These are phyloP conservation scores for Venturia carpophila DNA, from an alignment of 2,329 filamentous ascomycete species.

Conservation along the genomic window DNA sequence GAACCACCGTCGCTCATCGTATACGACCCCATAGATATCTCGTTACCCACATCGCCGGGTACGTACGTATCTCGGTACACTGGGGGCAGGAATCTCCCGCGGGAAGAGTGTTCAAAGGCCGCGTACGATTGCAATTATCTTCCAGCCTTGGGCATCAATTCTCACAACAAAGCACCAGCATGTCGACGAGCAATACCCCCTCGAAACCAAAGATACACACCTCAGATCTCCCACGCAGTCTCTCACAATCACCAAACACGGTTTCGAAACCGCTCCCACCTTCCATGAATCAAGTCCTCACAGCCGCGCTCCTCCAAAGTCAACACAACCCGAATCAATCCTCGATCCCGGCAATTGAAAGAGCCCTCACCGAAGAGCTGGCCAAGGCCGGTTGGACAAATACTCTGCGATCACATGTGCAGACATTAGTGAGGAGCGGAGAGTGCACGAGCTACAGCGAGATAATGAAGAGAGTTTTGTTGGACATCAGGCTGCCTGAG, in stretches of 20 bases:
- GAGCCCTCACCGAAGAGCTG: constrained; percentile 46
- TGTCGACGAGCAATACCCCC: constrained; percentile 3
- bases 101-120: not conserved
- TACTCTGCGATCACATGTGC: constrained; percentile 46
- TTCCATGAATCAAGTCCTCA: constrained; percentile 21
- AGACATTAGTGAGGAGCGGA: constrained; percentile 49
- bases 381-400: constrained; percentile 53
- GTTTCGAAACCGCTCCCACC: constrained; percentile 26
- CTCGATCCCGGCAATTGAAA: constrained; percentile 49
- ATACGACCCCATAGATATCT: not conserved
- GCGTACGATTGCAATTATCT: not conserved
- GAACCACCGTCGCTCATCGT: not conserved
- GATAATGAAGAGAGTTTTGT: constrained; percentile 45
- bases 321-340: constrained; percentile 37
- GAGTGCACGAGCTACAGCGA: constrained; percentile 51
- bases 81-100: not conserved
- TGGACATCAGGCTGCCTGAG: constrained; percentile 22
- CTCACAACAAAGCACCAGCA: not conserved
- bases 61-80: not conserved
- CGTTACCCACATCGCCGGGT: not conserved
- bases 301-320: constrained; percentile 35
- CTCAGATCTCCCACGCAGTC: constrained; percentile 20
- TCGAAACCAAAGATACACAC: constrained; percentile 16
- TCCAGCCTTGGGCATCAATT: not conserved
- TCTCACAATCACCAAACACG: constrained; percentile 22